phyloP scores from a whole-genome alignment of 176 grass and related monocot species.

The Paspalum notatum region DNA sequence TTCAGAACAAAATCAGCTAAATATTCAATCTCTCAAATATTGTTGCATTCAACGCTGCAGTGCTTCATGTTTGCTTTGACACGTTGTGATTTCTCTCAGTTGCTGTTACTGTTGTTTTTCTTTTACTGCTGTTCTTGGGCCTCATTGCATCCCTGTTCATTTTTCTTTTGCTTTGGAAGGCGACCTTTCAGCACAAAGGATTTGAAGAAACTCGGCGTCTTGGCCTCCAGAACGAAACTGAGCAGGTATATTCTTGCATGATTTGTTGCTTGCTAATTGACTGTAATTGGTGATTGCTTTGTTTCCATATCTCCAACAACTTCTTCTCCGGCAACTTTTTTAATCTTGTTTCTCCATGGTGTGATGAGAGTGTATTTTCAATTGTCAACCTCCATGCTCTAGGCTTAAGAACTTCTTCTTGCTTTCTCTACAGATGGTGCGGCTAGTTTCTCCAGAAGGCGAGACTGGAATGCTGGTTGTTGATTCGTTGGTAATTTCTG shows the following conservation, averaged over 20 bases:
- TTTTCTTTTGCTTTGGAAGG: constrained; percentile 47
- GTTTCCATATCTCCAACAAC: constrained; percentile 11
- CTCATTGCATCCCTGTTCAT: background rate
- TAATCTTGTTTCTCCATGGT: constrained; percentile 26
- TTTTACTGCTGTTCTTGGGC: background rate
- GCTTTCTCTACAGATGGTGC: constrained; percentile 68
- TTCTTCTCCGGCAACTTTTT: background rate
- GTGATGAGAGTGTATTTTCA: constrained; percentile 29
- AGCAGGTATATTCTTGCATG: constrained; percentile 59
- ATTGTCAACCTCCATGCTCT: constrained; percentile 17
- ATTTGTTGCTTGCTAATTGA: constrained; percentile 1
- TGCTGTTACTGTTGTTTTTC: constrained; percentile 4
- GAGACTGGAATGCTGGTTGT: constrained; percentile 99
- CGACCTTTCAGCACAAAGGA: constrained; percentile 96
- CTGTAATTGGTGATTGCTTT: constrained; percentile 26
- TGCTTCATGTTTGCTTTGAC: background rate
- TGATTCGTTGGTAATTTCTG: constrained; percentile 90
- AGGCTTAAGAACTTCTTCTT: constrained; percentile 12
- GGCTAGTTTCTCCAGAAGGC: constrained; percentile 68
- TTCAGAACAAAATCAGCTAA: constrained; percentile 29
- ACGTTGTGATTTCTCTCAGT: constrained; percentile 11
- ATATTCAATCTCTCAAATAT: constrained; percentile 8
- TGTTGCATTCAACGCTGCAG: constrained; percentile 6
- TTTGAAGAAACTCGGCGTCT: constrained; percentile 95
- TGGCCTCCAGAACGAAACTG: constrained; percentile 90